Conservation (phyloP, 495 filamentous ascomycete species). For the Tuber melanosporum region DNA sequence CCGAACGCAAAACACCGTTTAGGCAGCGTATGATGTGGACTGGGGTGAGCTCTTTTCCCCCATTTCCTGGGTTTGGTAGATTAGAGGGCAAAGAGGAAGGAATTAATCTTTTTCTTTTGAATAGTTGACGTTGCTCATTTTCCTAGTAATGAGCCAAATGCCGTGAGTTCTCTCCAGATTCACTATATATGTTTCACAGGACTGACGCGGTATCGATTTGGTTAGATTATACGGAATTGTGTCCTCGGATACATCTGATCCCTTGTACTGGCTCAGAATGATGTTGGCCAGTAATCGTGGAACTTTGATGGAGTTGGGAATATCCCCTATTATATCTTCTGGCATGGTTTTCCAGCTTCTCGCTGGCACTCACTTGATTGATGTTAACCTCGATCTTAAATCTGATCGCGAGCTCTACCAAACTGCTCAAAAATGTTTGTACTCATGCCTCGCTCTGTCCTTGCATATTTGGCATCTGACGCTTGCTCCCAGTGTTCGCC, state of each 20-base stretch:
- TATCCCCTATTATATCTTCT: constrained; percentile 97
- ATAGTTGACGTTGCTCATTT: constrained; percentile 89
- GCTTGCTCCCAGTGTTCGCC: constrained; percentile 59
- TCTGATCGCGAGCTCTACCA: constrained; percentile 99
- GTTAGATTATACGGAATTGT: constrained; percentile 74
- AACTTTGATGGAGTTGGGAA: constrained; percentile 98
- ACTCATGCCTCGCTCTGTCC: not conserved
- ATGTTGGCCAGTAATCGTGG: constrained; percentile 99
- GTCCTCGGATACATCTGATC: constrained; percentile 93
- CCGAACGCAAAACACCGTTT: constrained; percentile 94
- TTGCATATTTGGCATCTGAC: constrained; percentile 10
- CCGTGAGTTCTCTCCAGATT: constrained; percentile 47
- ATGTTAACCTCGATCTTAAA: constrained; percentile 99
- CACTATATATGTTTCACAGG: constrained; percentile 13
- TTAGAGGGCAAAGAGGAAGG: constrained; percentile 14
- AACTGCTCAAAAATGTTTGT: constrained; percentile 82
- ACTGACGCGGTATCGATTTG: constrained; percentile 13
- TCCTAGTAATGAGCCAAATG: constrained; percentile 99
- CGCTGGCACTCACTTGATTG: constrained; percentile 98
- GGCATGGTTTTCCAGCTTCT: constrained; percentile 99
- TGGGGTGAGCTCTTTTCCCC: constrained; percentile 52
- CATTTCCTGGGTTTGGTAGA: not conserved
- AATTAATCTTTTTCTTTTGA: constrained; percentile 42
- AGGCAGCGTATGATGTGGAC: constrained; percentile 99
- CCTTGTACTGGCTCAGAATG: constrained; percentile 99